Percentiles rank a stretch among this genome's conserved stretches.
Conservation (phyloP, 2,329 filamentous ascomycete genomes). For the Epichloe sp. region DNA sequence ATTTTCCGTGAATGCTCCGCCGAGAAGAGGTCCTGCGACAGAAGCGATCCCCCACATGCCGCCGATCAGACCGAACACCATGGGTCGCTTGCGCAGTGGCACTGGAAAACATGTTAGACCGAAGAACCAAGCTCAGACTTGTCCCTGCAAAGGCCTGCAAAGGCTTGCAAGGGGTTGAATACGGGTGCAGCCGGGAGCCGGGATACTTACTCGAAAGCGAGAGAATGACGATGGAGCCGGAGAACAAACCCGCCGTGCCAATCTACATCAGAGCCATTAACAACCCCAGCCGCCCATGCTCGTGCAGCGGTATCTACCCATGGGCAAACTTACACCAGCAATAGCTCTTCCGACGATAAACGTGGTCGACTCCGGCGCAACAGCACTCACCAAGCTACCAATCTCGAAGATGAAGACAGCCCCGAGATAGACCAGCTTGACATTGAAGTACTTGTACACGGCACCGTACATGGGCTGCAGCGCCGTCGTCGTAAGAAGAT, state of each 20-base stretch:
- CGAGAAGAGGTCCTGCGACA: constrained; percentile 36
- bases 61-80: constrained; percentile 41
- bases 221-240: constrained; percentile 35
- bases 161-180: no score
- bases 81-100: constrained; percentile 38
- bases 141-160: no score
- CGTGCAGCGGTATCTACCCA: neutral
- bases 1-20: constrained; percentile 36
- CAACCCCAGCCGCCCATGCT: neutral
- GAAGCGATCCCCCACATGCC: constrained; percentile 42
- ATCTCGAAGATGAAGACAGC: constrained; percentile 31
- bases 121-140: neutral
- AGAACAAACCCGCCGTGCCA: constrained; percentile 37
- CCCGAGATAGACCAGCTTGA: constrained; percentile 31
- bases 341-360: constrained; percentile 40
- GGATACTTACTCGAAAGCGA: constrained; percentile 11
- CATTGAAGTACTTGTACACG: constrained; percentile 35
- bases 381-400: constrained; percentile 30
- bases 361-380: constrained; percentile 30
- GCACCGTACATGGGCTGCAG: constrained; percentile 37
- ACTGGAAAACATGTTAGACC: constrained; percentile 18
- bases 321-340: constrained; percentile 23
- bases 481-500: constrained; percentile 35
- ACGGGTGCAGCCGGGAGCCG: constrained; percentile 25
- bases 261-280: constrained; percentile 16